phyloP scores from a whole-genome alignment of 371 early-diverging fungal species.

The Mortierella sp. region DNA sequence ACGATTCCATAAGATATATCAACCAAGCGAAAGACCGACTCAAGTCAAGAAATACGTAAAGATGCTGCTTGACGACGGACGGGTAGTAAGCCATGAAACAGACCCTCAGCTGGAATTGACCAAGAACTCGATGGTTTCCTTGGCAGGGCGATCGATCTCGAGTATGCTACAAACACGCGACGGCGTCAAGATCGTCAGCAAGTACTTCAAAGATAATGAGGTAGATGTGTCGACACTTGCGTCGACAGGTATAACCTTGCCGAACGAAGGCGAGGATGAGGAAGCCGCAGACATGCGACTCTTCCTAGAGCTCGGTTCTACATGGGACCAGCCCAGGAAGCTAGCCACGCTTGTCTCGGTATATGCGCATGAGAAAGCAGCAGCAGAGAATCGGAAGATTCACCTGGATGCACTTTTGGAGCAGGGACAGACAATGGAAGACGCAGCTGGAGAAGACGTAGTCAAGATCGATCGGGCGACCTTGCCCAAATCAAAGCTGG shows the following conservation, averaged over 20 bases:
- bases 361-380: background rate
- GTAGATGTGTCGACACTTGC: conserved; percentile 7
- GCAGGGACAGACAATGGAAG: no score
- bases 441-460: background rate
- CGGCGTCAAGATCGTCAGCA: conserved; percentile 8
- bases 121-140: background rate
- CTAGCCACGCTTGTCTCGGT: background rate
- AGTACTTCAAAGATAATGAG: conserved; percentile 4
- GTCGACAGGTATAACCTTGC: background rate
- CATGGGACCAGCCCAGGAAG: conserved; percentile 16
- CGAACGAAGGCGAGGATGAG: background rate
- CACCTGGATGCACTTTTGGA: no score
- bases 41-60: background rate
- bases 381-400: background rate
- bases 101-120: background rate
- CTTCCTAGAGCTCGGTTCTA: conserved; percentile 12
- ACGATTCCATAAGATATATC: conserved; percentile 35
- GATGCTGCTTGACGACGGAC: conserved; percentile 6
- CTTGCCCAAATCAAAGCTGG: no score
- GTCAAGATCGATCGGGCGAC: background rate
- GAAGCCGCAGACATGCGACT: conserved; percentile 17
- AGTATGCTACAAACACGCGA: conserved; percentile 5
- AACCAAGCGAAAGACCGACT: conserved; percentile 14
- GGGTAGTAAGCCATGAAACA: background rate
- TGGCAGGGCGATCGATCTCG: conserved; percentile 4